Evolutionary conservation across 441 rosid species (phyloP).

Genomic region (Arabidopsis lyrata): DNA sequence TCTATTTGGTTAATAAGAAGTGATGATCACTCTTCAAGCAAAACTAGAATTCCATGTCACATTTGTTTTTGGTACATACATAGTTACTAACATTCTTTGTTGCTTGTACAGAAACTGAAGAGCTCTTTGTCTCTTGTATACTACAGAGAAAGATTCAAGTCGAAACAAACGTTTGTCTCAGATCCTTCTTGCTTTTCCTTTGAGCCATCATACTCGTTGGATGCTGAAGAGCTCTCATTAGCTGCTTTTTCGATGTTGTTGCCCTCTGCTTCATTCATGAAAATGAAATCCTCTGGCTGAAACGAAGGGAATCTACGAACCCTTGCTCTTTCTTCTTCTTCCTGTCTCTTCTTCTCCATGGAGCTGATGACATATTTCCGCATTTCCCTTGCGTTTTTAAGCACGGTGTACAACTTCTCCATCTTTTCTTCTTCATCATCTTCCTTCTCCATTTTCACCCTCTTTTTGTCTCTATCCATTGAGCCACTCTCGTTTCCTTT

Average conservation of each 20-base stretch:
- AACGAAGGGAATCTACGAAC: conserved; percentile 53
- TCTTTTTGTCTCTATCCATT: conserved; percentile 57
- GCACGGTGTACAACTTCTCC: conserved; percentile 68
- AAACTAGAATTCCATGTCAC: not conserved
- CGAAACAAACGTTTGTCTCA: conserved; percentile 45
- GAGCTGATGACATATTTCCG: conserved; percentile 45
- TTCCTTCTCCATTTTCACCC: conserved; percentile 49
- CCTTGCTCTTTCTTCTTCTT: conserved; percentile 32
- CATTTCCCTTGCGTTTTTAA: conserved; percentile 58
- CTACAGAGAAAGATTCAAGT: conserved; percentile 75
- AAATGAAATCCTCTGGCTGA: conserved; percentile 59
- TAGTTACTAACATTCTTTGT: conserved; percentile 24
- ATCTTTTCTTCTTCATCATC: conserved; percentile 57
- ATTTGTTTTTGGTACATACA: not conserved
- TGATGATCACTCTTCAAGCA: not conserved
- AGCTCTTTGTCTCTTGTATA: not conserved
- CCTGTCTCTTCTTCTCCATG: conserved; percentile 36
- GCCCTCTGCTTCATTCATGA: conserved; percentile 27
- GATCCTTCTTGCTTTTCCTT: conserved; percentile 31
- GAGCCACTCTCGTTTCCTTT: conserved; percentile 17
- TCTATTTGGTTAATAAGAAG: conserved; percentile 2
- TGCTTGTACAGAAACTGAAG: conserved; percentile 23
- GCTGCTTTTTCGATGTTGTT: conserved; percentile 11
- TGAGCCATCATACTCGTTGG: conserved; percentile 31
- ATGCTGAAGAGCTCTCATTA: conserved; percentile 41